Base-by-base conservation (phyloP, 2,329 filamentous ascomycete species). In the Pseudogymnoascus verrucosus region DNA sequence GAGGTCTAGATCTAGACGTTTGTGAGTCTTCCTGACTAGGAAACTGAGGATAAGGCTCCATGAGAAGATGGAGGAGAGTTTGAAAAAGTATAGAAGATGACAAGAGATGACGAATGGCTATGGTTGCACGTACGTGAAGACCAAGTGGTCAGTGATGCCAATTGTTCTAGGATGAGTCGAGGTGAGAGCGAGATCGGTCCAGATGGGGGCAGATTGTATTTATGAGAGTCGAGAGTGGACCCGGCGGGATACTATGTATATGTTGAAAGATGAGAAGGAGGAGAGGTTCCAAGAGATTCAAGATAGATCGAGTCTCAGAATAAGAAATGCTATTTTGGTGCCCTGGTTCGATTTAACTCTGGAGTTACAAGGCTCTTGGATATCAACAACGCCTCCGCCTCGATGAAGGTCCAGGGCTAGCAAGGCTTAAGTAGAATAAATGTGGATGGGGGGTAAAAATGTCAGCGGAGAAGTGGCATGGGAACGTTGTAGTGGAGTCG, bases 21-120 rank as follows among this genome's bases (percentile, higher is more conserved):
- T 61, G 59, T 61, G 39, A 61, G 59, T 61, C 59, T 61, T 61
- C 59, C 23, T 42, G 59, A 61, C 59, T 40, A 40, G 59, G 59
- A 16, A 31, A 39, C 26, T 42, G 59, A 61, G 34, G 39, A 42
- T 61, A 40, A 39, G 59, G 11, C 39, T 61, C 59, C 59, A 61
- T 61, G 59, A 16, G 59, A 39, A 39, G 59, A 42, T 61, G 34
- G 21, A 26, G 21, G 44, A 28, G 21, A 31, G 23, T 8, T 39
- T 23, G 4, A 61, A 39, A 42, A 60, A 37, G 57, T 39, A 61
- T 61, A 61, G 39, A 61, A 61, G 59, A 40, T 19, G 26, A 42
- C 23, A n/a, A 61, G 39, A 42, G 34, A 61, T 57, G 51, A 42
- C 59, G 59, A 28, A 61, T 61, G 59, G 8, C 59, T 39, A 26